phyloP scores from a whole-genome alignment of 75 land plant species.

The Larix kaempferi region DNA sequence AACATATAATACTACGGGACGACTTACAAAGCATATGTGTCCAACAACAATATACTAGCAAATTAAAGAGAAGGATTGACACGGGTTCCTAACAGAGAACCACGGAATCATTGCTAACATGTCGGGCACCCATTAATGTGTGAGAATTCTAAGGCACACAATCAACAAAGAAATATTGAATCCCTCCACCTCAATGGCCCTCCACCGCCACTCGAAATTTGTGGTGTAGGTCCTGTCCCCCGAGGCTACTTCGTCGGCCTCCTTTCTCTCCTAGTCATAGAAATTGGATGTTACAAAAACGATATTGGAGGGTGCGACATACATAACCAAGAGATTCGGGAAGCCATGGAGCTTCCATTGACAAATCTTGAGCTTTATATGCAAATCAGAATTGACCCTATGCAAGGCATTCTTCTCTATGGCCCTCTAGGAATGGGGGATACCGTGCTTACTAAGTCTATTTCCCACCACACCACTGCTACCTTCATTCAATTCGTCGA shows the following conservation, averaged over 20 bases:
- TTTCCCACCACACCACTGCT: slow-evolving; percentile 81
- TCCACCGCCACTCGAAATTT: slow-evolving; percentile 35
- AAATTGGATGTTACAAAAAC: slow-evolving; percentile 20
- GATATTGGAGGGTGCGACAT: slow-evolving; percentile 86
- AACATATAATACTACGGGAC: too few species aligned
- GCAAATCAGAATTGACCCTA: slow-evolving; percentile 79
- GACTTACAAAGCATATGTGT: too few species aligned
- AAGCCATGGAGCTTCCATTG: slow-evolving; percentile 69
- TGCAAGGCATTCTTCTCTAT: slow-evolving; percentile 62
- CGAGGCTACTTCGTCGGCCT: slow-evolving; percentile 15
- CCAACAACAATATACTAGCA: too few species aligned
- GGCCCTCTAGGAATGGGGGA: slow-evolving; percentile 85
- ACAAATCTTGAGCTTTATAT: slow-evolving; percentile 76
- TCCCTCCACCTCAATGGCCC: slow-evolving; percentile 32
- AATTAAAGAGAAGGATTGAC: too few species aligned
- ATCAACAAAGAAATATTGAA: slow-evolving; percentile 15
- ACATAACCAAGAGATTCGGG: slow-evolving; percentile 85
- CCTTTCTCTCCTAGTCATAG: slow-evolving; percentile 21
- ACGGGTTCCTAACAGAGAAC: too few species aligned
- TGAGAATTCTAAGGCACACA: slow-evolving; percentile 22
- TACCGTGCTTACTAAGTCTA: slow-evolving; percentile 83
- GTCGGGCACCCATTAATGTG: slow-evolving; percentile 21
- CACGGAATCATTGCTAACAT: neutral
- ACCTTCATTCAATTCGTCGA: slow-evolving; percentile 76
- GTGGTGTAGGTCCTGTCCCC: slow-evolving; percentile 27